Base-by-base conservation (phyloP, 805 yeast species). In the Nadsonia fulvescens region DNA sequence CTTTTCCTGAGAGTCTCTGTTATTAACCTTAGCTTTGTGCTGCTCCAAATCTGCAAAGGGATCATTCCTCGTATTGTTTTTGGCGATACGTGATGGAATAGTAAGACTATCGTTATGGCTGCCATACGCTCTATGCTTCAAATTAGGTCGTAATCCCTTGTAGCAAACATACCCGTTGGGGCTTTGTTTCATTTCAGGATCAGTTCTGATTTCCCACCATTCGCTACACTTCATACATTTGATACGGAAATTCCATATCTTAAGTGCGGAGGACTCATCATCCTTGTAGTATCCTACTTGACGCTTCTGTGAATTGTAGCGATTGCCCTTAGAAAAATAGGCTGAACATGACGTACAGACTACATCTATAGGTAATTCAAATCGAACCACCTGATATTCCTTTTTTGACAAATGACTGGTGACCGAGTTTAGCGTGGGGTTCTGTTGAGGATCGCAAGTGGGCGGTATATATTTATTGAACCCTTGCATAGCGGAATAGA, bases 231-330 rank as follows among this genome's bases (percentile, higher is more conserved):
- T 24, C 5, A 33, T 40, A 20, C 52, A 47, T 18, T 46, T 44
- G 20, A 48, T 25, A 6, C 33, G 20, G 21, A 47, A 47, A 4
- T 34, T 31, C 35, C 40, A 47, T 4, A 47, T 40, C 8, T 48
- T 39, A 10, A 45, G 41, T 8, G 48, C 27, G 15, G 34, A 39
- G 20, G 47, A 47, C 18, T 24, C 23, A 3, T 53, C 53, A 13
- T 29, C n/a, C n/a, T n/a, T n/a, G n/a, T n/a, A n/a, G n/a, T n/a
- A n/a, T n/a, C n/a, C n/a, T n/a, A n/a, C 27, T 20, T 31, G 34
- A n/a, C 33, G 32, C 33, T 47, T 47, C 22, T 36, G 44, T 4
- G 53, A 53, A 29, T 47, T 47, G 33, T 30, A 47, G 12, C 53
- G 35, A 6, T 37, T 36, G 12, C 53, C 53, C 22, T 35, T 35